Evolutionary conservation across 345 rosid species (phyloP).

Genomic region (Noccaea caerulescens): DNA sequence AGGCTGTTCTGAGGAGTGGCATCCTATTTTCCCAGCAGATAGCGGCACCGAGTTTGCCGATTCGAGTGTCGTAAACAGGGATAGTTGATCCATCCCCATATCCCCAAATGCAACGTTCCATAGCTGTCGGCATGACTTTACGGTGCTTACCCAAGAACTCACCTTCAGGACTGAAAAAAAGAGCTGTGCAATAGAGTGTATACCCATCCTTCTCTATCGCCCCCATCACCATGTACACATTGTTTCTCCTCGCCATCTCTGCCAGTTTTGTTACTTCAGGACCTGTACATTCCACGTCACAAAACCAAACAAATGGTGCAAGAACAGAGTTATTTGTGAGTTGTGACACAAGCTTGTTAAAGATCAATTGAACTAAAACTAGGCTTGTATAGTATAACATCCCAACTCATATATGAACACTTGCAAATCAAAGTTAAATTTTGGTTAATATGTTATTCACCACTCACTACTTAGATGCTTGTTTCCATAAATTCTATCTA

Average conservation of each 20-base stretch:
- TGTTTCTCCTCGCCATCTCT: conserved; percentile 68
- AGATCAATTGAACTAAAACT: conserved; percentile 7
- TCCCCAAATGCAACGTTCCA: conserved; percentile 97
- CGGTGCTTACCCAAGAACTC: conserved; percentile 85
- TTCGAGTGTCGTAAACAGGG: conserved; percentile 76
- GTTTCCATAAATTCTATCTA: too few species aligned
- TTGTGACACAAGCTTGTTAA: not conserved
- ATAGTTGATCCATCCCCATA: conserved; percentile 94
- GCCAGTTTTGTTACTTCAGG: conserved; percentile 81
- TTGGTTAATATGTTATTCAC: too few species aligned
- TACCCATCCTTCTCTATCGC: conserved; percentile 93
- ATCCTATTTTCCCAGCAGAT: conserved; percentile 94
- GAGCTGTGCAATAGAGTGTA: conserved; percentile 80
- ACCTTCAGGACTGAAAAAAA: conserved; percentile 83
- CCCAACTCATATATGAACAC: too few species aligned
- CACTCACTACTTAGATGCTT: too few species aligned
- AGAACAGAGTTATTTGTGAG: conserved; percentile 11
- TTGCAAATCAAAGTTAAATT: too few species aligned
- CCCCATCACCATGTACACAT: conserved; percentile 80
- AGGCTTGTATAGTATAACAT: too few species aligned
- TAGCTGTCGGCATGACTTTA: conserved; percentile 83
- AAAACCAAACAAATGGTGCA: not conserved
- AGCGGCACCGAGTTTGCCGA: conserved; percentile 89
- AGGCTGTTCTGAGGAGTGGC: conserved; percentile 87
- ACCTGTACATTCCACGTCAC: conserved; percentile 47